These are phyloP conservation scores for Solanum raphanifolium DNA, from an alignment of 257 asterid genomes.

Conservation along the genomic window DNA sequence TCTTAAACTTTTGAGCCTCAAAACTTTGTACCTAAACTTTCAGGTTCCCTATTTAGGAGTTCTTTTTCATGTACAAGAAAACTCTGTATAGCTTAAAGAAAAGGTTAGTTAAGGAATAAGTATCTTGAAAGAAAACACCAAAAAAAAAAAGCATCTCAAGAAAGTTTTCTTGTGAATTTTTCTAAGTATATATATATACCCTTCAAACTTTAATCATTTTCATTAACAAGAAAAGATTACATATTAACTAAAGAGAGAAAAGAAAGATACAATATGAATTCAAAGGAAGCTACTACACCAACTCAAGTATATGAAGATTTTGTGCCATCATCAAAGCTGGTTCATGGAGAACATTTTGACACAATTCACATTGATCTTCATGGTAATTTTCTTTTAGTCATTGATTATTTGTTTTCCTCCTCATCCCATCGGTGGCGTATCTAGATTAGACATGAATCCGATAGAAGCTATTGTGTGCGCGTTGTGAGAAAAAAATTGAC, in stretches of 20 bases:
- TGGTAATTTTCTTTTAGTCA: constrained; percentile 16
- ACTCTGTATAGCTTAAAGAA: background rate
- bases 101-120: background rate
- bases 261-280: constrained; percentile 12
- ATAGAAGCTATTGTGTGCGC: background rate
- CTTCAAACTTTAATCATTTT: background rate
- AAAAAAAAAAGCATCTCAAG: background rate
- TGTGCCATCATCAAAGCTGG: constrained; percentile 38
- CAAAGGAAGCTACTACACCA: constrained; percentile 10
- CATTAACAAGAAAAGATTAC: background rate
- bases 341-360: constrained; percentile 42
- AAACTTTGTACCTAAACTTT: background rate
- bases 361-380: constrained; percentile 47
- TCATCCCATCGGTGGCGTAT: background rate
- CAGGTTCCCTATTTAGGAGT: background rate
- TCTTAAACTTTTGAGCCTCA: background rate
- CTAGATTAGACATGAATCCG: background rate
- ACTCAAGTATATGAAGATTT: constrained; percentile 21
- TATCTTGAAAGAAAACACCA: background rate
- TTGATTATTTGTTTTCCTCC: background rate
- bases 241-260: background rate
- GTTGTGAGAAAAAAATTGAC: background rate
- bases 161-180: background rate
- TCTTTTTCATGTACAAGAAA: background rate
- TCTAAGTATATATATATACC: background rate